Base-by-base conservation (phyloP, 1,139 yeast genomes). In the Sugiyamaella novakii region DNA sequence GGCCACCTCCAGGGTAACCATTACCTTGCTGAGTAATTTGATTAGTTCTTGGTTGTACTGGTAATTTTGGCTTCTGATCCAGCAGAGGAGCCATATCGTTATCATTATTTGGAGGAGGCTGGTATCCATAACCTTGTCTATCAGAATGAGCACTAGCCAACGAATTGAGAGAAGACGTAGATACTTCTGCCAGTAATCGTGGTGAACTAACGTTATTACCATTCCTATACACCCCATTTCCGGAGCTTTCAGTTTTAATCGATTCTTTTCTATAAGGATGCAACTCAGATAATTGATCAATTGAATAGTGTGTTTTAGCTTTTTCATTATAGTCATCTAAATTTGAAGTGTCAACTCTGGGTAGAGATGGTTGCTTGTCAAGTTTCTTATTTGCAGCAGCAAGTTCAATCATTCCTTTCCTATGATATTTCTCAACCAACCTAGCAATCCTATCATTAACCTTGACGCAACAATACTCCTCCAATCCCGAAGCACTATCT, bases 381-480 rank as follows among this genome's bases (percentile, higher is more conserved):
- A 59, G 55, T 7, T 56, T 45, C 42, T 53, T 56, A 49, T 64
- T 63, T 25, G 55, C 63, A 39, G 56, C 58, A 19, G 51, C 55
- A 15, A 65, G 59, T 45, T 57, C 59, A 39, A 50, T 45, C 45
- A 64, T 54, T 19, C 60, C 66, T 52, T 62, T 58, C 37, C 57
- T 56, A 61, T 79, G 83, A 58, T 78, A 71, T 53, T 70, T 73
- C 50, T 68, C 67, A 4, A 81, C 83, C 53, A 82, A 66, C 27
- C 61, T 59, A 49, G 79, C 73, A n/a, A 83, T 82, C 22, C 77
- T 72, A 30, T 72, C 69, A 62, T 82, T 82, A 50, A 83, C 79
- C 43, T 77, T 70, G 21, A 69, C 59, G 62, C 82, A 79, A 62
- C 85, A 83, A 63, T 76, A 83, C 56, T 77, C 80, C 57, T 80